These are phyloP conservation scores for Mycena belliarum DNA, from an alignment of 768 basidiomycete genomes.

Conservation along the genomic window DNA sequence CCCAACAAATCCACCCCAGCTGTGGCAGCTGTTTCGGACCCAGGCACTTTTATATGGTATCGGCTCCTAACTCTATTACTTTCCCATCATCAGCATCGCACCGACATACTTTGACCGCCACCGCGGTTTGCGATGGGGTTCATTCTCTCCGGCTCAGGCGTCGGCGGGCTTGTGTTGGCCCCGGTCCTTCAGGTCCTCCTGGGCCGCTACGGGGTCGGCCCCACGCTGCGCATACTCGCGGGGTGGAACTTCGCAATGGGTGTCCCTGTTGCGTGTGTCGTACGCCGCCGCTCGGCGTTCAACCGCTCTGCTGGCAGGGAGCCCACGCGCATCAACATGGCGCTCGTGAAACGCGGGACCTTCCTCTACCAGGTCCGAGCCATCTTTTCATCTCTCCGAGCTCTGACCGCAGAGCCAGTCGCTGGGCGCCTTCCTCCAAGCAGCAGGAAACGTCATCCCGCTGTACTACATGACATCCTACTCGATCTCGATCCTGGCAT, in stretches of 20 bases:
- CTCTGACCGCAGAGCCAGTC: constrained; percentile 27
- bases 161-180: constrained; percentile 45
- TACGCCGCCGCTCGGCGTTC: constrained; percentile 28
- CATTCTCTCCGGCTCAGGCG: constrained; percentile 41
- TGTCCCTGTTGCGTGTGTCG: constrained; percentile 37
- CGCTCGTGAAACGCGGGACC: constrained; percentile 39
- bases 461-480: constrained; percentile 46
- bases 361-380: constrained; percentile 40
- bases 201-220: constrained; percentile 34
- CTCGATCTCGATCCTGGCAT: constrained; percentile 39
- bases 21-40: constrained; percentile 46
- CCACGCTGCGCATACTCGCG: constrained; percentile 41
- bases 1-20: constrained; percentile 21
- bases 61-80: constrained; percentile 45
- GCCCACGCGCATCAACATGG: constrained; percentile 35
- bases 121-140: constrained; percentile 47
- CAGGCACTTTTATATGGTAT: constrained; percentile 44
- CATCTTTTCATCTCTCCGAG: background rate
- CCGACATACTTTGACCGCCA: constrained; percentile 46
- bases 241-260: constrained; percentile 41
- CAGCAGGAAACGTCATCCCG: constrained; percentile 46
- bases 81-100: constrained; percentile 43
- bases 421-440: constrained; percentile 42
- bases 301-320: constrained; percentile 14
- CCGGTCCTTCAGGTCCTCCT: constrained; percentile 39